Conservation (phyloP, 257 asterid species). For the Jasminum sambac region DNA sequence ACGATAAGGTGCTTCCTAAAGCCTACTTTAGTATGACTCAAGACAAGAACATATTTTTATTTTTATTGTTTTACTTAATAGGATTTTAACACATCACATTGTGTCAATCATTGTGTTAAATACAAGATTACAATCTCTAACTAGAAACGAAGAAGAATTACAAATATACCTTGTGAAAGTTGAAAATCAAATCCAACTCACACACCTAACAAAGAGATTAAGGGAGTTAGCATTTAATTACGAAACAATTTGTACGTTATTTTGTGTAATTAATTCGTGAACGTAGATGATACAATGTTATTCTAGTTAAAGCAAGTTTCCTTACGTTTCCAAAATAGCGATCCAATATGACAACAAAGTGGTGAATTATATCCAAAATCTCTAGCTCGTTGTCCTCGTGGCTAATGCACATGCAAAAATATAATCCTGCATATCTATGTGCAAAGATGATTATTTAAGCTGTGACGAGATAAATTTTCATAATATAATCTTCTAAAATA, state of each 20-base stretch:
- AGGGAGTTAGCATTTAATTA: not conserved
- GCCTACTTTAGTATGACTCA: too few species aligned
- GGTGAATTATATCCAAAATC: conserved; percentile 20
- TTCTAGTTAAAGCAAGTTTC: not conserved
- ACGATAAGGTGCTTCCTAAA: too few species aligned
- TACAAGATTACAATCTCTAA: too few species aligned
- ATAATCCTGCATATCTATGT: conserved; percentile 15
- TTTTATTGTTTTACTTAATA: too few species aligned
- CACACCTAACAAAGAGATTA: conserved; percentile 12
- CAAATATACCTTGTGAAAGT: conserved; percentile 19
- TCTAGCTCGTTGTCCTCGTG: conserved; percentile 12
- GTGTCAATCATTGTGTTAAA: too few species aligned
- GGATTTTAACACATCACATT: too few species aligned
- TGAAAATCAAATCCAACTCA: conserved; percentile 23
- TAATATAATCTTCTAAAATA: not conserved
- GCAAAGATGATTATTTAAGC: not conserved
- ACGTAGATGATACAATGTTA: not conserved
- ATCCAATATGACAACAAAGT: conserved; percentile 21
- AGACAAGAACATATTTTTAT: too few species aligned
- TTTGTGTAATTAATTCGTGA: not conserved
- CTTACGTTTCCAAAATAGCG: conserved; percentile 19
- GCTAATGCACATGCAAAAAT: conserved; percentile 19
- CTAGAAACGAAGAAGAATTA: not conserved
- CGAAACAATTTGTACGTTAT: too few species aligned
- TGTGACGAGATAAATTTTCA: not conserved